Conservation (phyloP, 2,329 filamentous ascomycete species). For the Pseudogymnoascus sp. region DNA sequence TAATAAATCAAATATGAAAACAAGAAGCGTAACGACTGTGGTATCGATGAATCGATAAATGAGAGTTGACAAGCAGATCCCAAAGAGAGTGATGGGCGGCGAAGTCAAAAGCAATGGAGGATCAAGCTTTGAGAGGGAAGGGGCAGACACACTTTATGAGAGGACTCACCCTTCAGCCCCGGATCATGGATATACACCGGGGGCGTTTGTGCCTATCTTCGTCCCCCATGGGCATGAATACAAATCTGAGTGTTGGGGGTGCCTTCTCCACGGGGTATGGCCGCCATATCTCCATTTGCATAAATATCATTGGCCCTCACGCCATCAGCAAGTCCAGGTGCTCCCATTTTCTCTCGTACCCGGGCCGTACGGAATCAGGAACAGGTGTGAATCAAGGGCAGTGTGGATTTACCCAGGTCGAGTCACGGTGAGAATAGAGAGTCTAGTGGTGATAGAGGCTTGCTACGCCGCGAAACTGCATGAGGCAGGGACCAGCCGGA, state of each 20-base stretch:
- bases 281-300: neutral
- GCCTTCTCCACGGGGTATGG: neutral
- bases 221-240: neutral
- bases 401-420: neutral
- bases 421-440: slow-evolving; percentile 1
- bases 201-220: neutral
- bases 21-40: slow-evolving; percentile 14
- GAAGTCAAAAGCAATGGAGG: neutral
- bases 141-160: neutral
- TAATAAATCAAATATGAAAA: slow-evolving; percentile 11
- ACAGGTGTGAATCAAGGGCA: neutral
- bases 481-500: neutral
- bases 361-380: neutral
- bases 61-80: slow-evolving; percentile 14
- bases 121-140: neutral
- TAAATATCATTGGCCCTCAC: neutral
- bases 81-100: slow-evolving; percentile 19
- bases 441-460: slow-evolving; percentile 1
- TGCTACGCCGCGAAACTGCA: slow-evolving; percentile 5
- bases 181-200: neutral
- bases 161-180: neutral
- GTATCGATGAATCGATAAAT: slow-evolving; percentile 20
- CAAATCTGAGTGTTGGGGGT: neutral
- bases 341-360: neutral
- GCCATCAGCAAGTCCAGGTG: neutral